phyloP scores from a whole-genome alignment of 345 rosid species.

The Carallia brachiata region DNA sequence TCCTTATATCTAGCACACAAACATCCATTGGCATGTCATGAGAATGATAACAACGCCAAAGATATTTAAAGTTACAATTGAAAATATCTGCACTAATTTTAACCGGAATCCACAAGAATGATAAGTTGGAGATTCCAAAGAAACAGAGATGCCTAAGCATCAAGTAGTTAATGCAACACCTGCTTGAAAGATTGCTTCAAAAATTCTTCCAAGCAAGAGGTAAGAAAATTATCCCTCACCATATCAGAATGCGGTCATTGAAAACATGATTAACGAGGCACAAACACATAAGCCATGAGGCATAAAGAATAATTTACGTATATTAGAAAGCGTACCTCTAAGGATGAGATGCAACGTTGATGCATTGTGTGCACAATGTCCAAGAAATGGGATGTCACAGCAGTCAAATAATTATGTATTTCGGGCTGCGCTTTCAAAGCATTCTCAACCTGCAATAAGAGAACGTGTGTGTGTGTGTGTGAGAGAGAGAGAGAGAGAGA shows the following conservation, averaged over 20 bases:
- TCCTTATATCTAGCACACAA: too few species aligned
- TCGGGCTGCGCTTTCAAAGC: constrained; percentile 68
- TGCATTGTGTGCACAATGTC: constrained; percentile 80
- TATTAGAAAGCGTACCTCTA: constrained; percentile 55
- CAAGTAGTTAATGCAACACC: too few species aligned
- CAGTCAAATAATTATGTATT: constrained; percentile 50
- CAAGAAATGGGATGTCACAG: constrained; percentile 64
- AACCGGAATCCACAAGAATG: too few species aligned
- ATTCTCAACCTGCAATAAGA: constrained; percentile 57
- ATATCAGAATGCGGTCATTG: not conserved
- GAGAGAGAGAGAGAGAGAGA: not conserved
- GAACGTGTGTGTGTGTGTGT: not conserved
- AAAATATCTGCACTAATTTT: too few species aligned
- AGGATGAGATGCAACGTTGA: constrained; percentile 67
- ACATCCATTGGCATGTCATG: too few species aligned
- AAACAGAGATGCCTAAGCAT: too few species aligned
- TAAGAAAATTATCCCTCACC: not conserved
- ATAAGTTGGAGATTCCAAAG: too few species aligned
- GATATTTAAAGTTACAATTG: too few species aligned
- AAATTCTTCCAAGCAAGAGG: not conserved
- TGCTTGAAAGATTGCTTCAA: not conserved
- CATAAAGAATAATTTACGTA: not conserved
- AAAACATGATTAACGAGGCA: not conserved
- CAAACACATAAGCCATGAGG: not conserved
- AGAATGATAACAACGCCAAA: too few species aligned